Base-by-base conservation (phyloP, 2,329 filamentous ascomycete species). In the Thelonectria rubi region DNA sequence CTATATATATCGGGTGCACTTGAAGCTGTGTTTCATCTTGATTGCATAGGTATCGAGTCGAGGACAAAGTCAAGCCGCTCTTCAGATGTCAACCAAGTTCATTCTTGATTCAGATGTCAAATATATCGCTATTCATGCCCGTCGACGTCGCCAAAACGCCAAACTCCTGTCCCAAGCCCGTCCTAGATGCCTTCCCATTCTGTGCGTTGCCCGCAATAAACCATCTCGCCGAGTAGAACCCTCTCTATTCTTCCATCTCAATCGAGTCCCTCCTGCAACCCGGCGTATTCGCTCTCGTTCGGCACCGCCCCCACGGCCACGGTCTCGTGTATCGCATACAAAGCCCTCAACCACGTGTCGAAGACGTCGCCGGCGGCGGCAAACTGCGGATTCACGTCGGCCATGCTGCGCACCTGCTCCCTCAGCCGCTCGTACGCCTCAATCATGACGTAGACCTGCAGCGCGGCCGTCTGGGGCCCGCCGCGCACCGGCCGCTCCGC, bases 401-500 rank as follows among this genome's bases (percentile, higher is more conserved):
- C 74, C 68, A 74, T 75, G 2, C 71, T 74, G 1, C 74, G 67
- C 0, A 86, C 69, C 66, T 79, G 78, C 45, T 85, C 81, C 15
- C 82, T 76, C 58, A 87, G 72, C 60, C 78, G 77, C 75, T 86
- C 84, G 66, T 86, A 86, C 3, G 84, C 84, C 66, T 86, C 84
- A 52, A 86, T 86, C 84, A 86, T 86, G 45, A 83, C 77, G 80
- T 81, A 82, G 17, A 86, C 71, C 68, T 86, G 84, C 42, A 86
- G 68, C 1, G 80, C 78, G 14, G 83, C 78, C 0, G 78, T 76
- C 37, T 81, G 76, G 3, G 65, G 40, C 58, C 71, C 15, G 17
- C 18, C 69, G 59, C 54, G 72, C 9, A 62, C 58, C 9, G 72
- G 55, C 53, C 71, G 37, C 46, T 74, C 62, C 49, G 72, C 55